phyloP scores from a whole-genome alignment of 768 basidiomycete species.

The Boletus rubropictus region DNA sequence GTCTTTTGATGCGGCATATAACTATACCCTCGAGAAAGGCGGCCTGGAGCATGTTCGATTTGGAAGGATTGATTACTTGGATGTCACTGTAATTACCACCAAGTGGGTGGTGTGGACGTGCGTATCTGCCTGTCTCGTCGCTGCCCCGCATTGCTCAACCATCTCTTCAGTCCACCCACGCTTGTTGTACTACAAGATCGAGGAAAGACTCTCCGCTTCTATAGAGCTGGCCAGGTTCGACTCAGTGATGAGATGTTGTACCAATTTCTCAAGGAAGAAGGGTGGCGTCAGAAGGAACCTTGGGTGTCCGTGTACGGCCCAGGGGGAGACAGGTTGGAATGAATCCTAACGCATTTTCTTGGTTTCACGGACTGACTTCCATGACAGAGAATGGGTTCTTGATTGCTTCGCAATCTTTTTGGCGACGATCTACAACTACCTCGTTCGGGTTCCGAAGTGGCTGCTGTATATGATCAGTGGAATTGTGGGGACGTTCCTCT shows the following conservation, averaged over 20 bases:
- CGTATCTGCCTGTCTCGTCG: slow-evolving; percentile 23
- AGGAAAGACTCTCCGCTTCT: slow-evolving; percentile 79
- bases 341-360: neutral
- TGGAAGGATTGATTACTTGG: slow-evolving; percentile 84
- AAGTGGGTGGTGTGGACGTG: slow-evolving; percentile 86
- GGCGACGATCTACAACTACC: slow-evolving; percentile 47
- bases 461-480: slow-evolving; percentile 63
- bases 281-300: slow-evolving; percentile 54
- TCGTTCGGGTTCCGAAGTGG: slow-evolving; percentile 64
- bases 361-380: slow-evolving; percentile 7
- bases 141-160: neutral
- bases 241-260: slow-evolving; percentile 56
- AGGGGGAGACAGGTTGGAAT: slow-evolving; percentile 62
- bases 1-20: slow-evolving; percentile 70
- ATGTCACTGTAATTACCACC: slow-evolving; percentile 77
- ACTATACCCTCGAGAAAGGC: slow-evolving; percentile 49
- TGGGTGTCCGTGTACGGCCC: slow-evolving; percentile 71
- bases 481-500: slow-evolving; percentile 55
- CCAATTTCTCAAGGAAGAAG: slow-evolving; percentile 59
- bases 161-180: slow-evolving; percentile 58
- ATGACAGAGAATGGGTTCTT: slow-evolving; percentile 59
- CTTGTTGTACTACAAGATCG: slow-evolving; percentile 66
- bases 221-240: slow-evolving; percentile 56
- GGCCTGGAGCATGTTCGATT: slow-evolving; percentile 72
- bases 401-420: slow-evolving; percentile 49